Evolutionary conservation across 129 eudicot species (phyloP).

Genomic region (Dittrichia graveolens): DNA sequence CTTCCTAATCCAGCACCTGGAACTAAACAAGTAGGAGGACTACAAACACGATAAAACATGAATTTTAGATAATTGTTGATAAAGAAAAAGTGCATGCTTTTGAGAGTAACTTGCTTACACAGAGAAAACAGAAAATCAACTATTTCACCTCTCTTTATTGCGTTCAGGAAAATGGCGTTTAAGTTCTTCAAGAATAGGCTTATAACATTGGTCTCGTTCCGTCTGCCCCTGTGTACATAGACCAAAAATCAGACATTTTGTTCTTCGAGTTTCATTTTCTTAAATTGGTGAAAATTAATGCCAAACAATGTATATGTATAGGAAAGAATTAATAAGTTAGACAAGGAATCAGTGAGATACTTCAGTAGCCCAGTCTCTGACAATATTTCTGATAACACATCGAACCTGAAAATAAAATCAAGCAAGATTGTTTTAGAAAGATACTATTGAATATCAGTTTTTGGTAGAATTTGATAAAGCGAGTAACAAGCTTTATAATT

Average conservation of each 20-base stretch:
- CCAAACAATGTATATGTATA: slow-evolving; percentile 9
- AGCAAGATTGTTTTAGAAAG: slow-evolving; percentile 3
- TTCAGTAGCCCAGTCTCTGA: slow-evolving; percentile 99
- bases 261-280: slow-evolving; percentile 22
- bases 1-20: slow-evolving; percentile 99
- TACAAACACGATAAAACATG: slow-evolving; percentile 29
- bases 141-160: slow-evolving; percentile 55
- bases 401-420: slow-evolving; percentile 62
- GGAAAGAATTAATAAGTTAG: slow-evolving; percentile 6
- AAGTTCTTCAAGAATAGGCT: slow-evolving; percentile 92
- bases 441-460: slow-evolving; percentile 12
- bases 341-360: slow-evolving; percentile 42
- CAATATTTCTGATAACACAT: slow-evolving; percentile 87
- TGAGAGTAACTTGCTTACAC: too few relatives aligned
- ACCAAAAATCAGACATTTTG: slow-evolving; percentile 14
- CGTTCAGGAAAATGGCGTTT: slow-evolving; percentile 68
- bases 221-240: slow-evolving; percentile 64
- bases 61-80: slow-evolving; percentile 20
- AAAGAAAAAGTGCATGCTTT: not conserved
- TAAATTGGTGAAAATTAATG: not conserved
- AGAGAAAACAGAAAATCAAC: not conserved
- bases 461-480: slow-evolving; percentile 11
- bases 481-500: slow-evolving; percentile 1
- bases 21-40: slow-evolving; percentile 88
- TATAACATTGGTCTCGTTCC: slow-evolving; percentile 93